Percentiles rank a stretch among this genome's conserved stretches.
These are phyloP conservation scores for Thelonectria blattea DNA, from an alignment of 2,329 filamentous ascomycete genomes.

Conservation along the genomic window DNA sequence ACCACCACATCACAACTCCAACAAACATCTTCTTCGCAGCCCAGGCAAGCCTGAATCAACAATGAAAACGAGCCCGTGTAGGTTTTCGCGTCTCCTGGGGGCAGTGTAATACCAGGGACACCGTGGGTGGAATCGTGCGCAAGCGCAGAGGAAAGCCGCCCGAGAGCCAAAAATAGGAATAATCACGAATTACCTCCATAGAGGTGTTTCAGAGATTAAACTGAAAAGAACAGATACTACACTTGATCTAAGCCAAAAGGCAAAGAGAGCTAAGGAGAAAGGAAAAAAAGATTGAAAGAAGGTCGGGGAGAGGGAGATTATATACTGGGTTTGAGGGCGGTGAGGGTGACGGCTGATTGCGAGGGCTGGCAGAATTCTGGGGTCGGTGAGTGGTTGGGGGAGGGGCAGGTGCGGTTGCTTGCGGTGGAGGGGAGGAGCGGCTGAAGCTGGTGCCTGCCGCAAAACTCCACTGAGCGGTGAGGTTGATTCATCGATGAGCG, in stretches of 20 bases:
- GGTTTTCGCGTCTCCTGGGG: slow-evolving; percentile 51
- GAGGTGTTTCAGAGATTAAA: slow-evolving; percentile 91
- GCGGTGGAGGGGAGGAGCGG: background rate
- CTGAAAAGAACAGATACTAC: slow-evolving; percentile 97
- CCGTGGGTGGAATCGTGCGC: slow-evolving; percentile 48
- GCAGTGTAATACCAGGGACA: slow-evolving; percentile 55
- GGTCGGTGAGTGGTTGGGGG: slow-evolving; percentile 13
- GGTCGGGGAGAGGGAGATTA: slow-evolving; percentile 23
- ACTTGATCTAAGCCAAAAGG: slow-evolving; percentile 84
- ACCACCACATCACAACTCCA: background rate
- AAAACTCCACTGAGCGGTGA: slow-evolving; percentile 13
- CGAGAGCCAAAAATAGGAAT: slow-evolving; percentile 67
- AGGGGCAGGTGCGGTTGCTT: background rate
- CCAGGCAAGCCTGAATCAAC: slow-evolving; percentile 45
- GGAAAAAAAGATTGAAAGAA: slow-evolving; percentile 36
- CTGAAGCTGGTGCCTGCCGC: slow-evolving; percentile 8
- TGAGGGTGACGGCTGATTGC: slow-evolving; percentile 22
- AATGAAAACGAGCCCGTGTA: slow-evolving; percentile 46
- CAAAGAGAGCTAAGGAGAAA: slow-evolving; percentile 51
- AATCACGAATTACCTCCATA: slow-evolving; percentile 77
- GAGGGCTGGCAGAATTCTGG: slow-evolving; percentile 29
- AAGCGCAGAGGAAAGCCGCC: slow-evolving; percentile 49
- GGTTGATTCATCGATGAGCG: background rate
- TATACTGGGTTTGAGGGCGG: slow-evolving; percentile 36
- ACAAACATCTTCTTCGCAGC: slow-evolving; percentile 55